phyloP scores from a whole-genome alignment of 805 yeast genomes.

The Starmerella asiatica region DNA sequence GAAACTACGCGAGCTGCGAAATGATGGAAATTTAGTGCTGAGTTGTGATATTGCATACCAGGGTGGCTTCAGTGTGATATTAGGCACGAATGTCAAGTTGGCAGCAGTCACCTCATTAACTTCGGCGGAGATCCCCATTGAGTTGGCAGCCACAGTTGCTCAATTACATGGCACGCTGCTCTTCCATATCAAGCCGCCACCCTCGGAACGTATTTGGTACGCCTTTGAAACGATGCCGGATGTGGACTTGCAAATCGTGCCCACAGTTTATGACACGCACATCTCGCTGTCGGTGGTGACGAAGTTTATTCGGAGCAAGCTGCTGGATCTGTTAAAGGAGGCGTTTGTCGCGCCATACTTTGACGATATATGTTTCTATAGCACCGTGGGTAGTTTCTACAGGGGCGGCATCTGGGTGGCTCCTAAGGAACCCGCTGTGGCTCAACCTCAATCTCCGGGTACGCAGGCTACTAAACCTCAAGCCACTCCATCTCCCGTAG shows the following conservation, averaged over 20 bases:
- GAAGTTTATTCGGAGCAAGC: conserved; percentile 60
- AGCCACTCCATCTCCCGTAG: too few relatives aligned
- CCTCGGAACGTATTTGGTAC: conserved; percentile 84
- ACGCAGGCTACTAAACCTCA: too few relatives aligned
- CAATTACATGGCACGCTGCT: conserved; percentile 62
- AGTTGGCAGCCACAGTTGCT: conserved; percentile 54
- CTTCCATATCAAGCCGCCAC: conserved; percentile 70
- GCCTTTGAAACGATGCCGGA: conserved; percentile 69
- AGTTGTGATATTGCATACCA: conserved; percentile 50
- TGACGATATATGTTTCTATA: conserved; percentile 71
- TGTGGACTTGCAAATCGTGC: conserved; percentile 66
- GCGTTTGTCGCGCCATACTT: conserved; percentile 72
- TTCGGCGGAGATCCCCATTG: conserved; percentile 57
- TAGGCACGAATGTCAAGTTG: conserved; percentile 67
- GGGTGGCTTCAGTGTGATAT: conserved; percentile 63
- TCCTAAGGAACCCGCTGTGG: background rate
- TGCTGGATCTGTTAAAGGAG: conserved; percentile 66
- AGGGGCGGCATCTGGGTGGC: conserved; percentile 90
- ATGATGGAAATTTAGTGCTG: conserved; percentile 63
- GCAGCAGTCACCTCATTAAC: conserved; percentile 65
- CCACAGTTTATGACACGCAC: conserved; percentile 77
- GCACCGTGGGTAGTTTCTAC: conserved; percentile 54
- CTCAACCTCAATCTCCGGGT: too few relatives aligned
- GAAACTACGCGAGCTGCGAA: conserved; percentile 48
- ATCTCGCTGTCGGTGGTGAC: conserved; percentile 68